Base-by-base conservation (phyloP, 192 early-diverging fungal species). In the Coemansia sp. region DNA sequence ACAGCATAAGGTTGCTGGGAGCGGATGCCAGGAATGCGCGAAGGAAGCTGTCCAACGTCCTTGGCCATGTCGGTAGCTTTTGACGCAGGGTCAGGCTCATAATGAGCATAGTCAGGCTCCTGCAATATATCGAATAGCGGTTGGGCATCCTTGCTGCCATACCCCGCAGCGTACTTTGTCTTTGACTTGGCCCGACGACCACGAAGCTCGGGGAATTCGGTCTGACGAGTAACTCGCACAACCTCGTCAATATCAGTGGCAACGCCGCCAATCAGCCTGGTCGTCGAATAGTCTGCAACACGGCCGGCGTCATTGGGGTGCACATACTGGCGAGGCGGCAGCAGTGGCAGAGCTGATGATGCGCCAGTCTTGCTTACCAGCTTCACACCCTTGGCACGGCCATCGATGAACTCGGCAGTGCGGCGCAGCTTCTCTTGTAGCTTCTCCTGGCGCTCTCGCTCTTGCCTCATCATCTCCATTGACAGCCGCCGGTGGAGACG, bases 401-500 rank as follows among this genome's bases (percentile, higher is more conserved):
- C 49, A 16, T 68, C 68, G 9, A 65, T 38, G 2, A 34, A 16
- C 46, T 75, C 81, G 5, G 63, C 70, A 2, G 65, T n/a, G 18
- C 74, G 73, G 33, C 76, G 68, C 31, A 68, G 71, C 54, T 65
- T 75, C 24, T 84, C 81, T 18, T 70, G 70, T 20, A 57, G 57
- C 27, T 75, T 67, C 51, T 77, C 82, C 60, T 74, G 77, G 12
- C 77, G 82, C 67, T 71, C 68, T 12, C 77, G 71, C 49, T 84
- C 82, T 47, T 70, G 74, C 27, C 66, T 62, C 82, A 84, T 84
- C 64, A 69, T 75, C 68, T 76, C 69, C 72, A 84, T 79, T 1
- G 82, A 84, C 46, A 84, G 69, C 2, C 74, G 73, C 24, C 82
- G 67, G 57, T 84, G 82, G 49, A 84, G 68, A 18, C 82, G 77